Base-by-base conservation (phyloP, 2,329 filamentous ascomycete species). In the Dactylellina sp. region DNA sequence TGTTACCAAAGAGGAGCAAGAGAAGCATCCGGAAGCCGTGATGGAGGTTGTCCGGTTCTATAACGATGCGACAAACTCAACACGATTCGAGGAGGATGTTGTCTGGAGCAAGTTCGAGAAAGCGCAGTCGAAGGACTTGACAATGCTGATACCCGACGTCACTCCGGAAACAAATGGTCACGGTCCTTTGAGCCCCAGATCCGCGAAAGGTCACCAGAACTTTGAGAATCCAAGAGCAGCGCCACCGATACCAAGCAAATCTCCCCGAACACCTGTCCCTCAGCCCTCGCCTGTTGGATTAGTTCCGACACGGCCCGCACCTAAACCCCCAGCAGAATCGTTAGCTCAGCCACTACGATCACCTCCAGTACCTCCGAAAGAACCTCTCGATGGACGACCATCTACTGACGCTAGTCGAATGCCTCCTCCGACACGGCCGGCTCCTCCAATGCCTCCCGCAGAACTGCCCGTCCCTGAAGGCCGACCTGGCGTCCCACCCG, bases 41-140 rank as follows among this genome's bases (percentile, higher is more conserved):
- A 90, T 96, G 80, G 91, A 98, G 81, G 95, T 99, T 79, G 89
- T 99, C 82, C 91, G 90, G 71, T 98, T 98, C 81, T 98, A 97
- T 85, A 96, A 97, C 81, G 94, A 97, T 83, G 97, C 92, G 76
- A 90, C 91, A 24, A 92, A 94, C 78, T 87, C 85, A 78, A 88
- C 88, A 71, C 37, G 68, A 39, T 72, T 65, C 55, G 88, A 89
- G 75, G 92, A 97, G 80, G 92, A 97, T 79, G 91, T 91, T 78
- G 90, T 95, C 66, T 92, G 95, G 84, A 93, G 98, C 81, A 99
- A 99, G 81, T 97, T 99, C 81, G 92, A 96, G 79, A 89, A 97
- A 83, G 92, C 91, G 60, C 89, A 89, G 79, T 85, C 89, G 7
- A 74, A 65, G 16, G 70, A 74, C 32, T 35, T 72, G n/a, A 75